A percentile compares a stretch with the other conserved stretches of the same genome.
Conservation (phyloP, 73 alveolate genomes). For the Tetrahymena elliotti region DNA sequence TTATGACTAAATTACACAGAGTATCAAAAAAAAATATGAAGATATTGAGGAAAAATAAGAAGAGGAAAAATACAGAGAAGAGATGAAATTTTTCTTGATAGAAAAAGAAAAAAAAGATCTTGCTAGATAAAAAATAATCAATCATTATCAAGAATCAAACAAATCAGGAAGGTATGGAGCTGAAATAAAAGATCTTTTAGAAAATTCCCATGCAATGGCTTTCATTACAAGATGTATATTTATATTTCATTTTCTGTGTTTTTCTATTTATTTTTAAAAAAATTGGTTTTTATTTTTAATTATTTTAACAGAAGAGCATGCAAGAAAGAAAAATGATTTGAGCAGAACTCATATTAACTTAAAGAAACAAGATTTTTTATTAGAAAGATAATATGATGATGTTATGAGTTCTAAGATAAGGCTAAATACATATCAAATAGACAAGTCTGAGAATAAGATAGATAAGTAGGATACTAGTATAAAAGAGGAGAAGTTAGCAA, state of each 20-base stretch:
- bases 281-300: neutral
- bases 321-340: neutral
- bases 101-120: neutral
- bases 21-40: neutral
- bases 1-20: neutral
- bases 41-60: neutral
- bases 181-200: neutral
- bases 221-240: neutral
- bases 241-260: neutral
- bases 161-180: neutral
- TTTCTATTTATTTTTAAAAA: no score
- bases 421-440: neutral
- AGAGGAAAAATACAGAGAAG: neutral
- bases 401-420: neutral
- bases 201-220: neutral
- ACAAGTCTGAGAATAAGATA: neutral
- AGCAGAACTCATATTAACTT: neutral
- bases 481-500: neutral
- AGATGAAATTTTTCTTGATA: neutral
- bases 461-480: neutral
- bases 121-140: neutral
- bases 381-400: neutral
- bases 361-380: neutral
- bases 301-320: neutral
- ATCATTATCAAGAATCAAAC: neutral